phyloP scores from a whole-genome alignment of 306 rosid species.

The Lagenaria siceraria region DNA sequence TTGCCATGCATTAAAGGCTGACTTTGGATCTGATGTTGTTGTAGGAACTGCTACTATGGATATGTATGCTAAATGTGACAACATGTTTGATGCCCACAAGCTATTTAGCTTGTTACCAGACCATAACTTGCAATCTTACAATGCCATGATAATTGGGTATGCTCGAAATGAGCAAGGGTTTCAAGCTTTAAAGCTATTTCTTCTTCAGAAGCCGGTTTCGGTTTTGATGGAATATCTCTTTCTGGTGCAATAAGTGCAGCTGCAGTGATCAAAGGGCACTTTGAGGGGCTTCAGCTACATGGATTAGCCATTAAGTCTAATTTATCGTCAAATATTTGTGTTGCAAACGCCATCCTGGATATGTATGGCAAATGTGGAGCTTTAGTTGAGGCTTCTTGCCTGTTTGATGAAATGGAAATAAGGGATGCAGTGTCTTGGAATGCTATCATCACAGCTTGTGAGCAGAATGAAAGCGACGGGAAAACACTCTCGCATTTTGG shows the following conservation, averaged over 20 bases:
- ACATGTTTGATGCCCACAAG: conserved; percentile 48
- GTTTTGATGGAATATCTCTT: conserved; percentile 53
- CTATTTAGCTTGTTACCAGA: conserved; percentile 39
- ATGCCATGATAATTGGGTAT: conserved; percentile 66
- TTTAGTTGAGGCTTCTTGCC: conserved; percentile 38
- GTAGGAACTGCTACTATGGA: conserved; percentile 82
- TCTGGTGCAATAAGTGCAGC: conserved; percentile 67
- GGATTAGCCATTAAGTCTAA: conserved; percentile 50
- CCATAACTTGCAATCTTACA: conserved; percentile 53
- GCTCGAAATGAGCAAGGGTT: conserved; percentile 38
- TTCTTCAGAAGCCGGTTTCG: conserved; percentile 32
- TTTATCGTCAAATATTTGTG: conserved; percentile 47
- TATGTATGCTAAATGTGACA: conserved; percentile 77
- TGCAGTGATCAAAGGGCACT: conserved; percentile 38
- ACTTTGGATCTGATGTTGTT: conserved; percentile 46
- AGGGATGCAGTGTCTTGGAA: conserved; percentile 90
- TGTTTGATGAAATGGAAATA: conserved; percentile 56
- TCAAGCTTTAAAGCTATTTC: conserved; percentile 50
- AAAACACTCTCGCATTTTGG: conserved; percentile 50
- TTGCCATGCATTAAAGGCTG: conserved; percentile 48
- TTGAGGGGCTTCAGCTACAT: conserved; percentile 60
- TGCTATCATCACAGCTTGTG: conserved; percentile 69
- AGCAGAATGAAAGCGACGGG: conserved; percentile 45
- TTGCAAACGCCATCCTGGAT: conserved; percentile 68
- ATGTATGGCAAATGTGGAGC: conserved; percentile 78